Evolutionary conservation across 257 asterid genomes (phyloP).

Genomic region (Fraxinus cuspidata): DNA sequence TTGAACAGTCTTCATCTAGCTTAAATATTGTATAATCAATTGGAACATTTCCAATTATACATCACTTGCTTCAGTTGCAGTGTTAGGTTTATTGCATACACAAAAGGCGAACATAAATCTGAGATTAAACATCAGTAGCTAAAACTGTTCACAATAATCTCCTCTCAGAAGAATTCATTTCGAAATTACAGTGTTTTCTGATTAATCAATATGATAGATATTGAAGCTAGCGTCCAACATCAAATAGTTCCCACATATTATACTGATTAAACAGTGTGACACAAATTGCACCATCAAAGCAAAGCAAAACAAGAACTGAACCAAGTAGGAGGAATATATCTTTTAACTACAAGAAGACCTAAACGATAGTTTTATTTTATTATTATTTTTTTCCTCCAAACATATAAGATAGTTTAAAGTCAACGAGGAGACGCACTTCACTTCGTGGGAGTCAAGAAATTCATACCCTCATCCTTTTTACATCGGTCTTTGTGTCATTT

Average conservation of each 20-base stretch:
- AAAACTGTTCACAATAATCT: not conserved
- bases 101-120: not conserved
- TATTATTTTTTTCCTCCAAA: not conserved
- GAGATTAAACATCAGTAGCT: not conserved
- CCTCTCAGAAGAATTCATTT: not conserved
- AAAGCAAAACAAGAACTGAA: not conserved
- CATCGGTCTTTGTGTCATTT: constrained; percentile 76
- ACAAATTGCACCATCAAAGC: not conserved
- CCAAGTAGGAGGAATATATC: not conserved
- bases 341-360: not conserved
- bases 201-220: not conserved
- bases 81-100: not conserved
- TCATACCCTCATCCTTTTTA: constrained; percentile 67
- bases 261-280: not conserved
- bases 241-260: not conserved
- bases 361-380: not conserved
- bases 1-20: too few species aligned
- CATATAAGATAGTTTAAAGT: not conserved
- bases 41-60: too few species aligned
- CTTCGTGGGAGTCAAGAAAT: not conserved
- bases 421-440: not conserved
- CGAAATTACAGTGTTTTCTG: not conserved
- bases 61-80: too few species aligned
- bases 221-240: not conserved
- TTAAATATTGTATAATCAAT: too few species aligned